phyloP scores from a whole-genome alignment of 148 eudicot species.

The Simmondsia chinensis region DNA sequence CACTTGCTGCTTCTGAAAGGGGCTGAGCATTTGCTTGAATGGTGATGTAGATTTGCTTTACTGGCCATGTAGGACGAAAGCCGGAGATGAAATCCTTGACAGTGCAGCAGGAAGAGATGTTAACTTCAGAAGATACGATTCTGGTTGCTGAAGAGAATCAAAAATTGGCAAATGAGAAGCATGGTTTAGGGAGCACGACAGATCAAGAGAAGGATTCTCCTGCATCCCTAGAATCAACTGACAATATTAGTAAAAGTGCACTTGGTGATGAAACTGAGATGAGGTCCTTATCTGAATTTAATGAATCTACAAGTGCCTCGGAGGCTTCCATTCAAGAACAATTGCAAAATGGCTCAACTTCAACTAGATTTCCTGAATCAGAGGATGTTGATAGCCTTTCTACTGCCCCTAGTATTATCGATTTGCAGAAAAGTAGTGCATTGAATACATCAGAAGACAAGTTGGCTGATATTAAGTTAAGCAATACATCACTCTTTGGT shows the following conservation, averaged over 20 bases:
- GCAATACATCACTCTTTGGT: constrained; percentile 15
- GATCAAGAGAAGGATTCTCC: constrained; percentile 28
- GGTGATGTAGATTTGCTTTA: not conserved
- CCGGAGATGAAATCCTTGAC: constrained; percentile 57
- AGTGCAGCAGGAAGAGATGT: constrained; percentile 42
- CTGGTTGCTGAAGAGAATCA: constrained; percentile 23
- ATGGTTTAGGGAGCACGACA: constrained; percentile 16
- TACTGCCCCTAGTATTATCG: constrained; percentile 15
- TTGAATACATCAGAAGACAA: constrained; percentile 24
- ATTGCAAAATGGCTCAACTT: constrained; percentile 24
- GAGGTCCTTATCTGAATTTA: constrained; percentile 17
- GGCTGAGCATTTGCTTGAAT: not conserved
- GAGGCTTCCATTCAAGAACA: constrained; percentile 20
- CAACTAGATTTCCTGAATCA: constrained; percentile 17
- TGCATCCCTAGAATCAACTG: constrained; percentile 24
- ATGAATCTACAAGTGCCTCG: constrained; percentile 9
- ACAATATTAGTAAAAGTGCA: constrained; percentile 16
- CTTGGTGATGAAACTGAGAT: constrained; percentile 15
- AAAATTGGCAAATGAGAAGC: constrained; percentile 20
- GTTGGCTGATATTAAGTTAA: constrained; percentile 14
- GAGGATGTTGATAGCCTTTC: constrained; percentile 25
- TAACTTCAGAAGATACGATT: constrained; percentile 38
- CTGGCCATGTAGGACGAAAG: constrained; percentile 31
- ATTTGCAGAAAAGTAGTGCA: constrained; percentile 19
- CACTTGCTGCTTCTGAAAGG: not conserved